These are phyloP conservation scores for Cryomyces minteri DNA, from an alignment of 495 filamentous ascomycete species.

Conservation along the genomic window DNA sequence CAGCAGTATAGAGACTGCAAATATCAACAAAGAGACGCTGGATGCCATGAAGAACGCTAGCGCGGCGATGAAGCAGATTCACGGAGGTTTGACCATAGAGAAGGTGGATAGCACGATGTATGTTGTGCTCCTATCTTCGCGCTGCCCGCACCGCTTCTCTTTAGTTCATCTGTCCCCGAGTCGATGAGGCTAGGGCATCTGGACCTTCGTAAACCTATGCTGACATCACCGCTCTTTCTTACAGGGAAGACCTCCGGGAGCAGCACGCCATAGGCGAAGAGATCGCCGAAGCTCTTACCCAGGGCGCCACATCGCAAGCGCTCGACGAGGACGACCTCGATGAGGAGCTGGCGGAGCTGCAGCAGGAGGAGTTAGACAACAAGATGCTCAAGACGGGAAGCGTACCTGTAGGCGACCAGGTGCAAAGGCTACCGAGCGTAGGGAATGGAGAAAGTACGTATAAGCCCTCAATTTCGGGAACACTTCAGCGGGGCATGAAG, in stretches of 20 bases:
- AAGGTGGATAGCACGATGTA: constrained; percentile 94
- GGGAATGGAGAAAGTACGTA: constrained; percentile 59
- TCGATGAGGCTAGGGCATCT: not conserved
- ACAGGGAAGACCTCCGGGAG: constrained; percentile 81
- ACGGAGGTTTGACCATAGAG: constrained; percentile 74
- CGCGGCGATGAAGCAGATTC: constrained; percentile 79
- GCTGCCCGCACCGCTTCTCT: not conserved
- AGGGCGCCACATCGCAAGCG: constrained; percentile 44
- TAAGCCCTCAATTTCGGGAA: not conserved
- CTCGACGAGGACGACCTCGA: constrained; percentile 64
- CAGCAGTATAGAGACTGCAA: constrained; percentile 90
- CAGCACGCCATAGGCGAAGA: constrained; percentile 86
- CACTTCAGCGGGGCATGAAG: too few species aligned
- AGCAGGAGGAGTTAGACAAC: constrained; percentile 70
- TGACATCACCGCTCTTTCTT: too few species aligned
- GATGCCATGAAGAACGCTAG: constrained; percentile 82
- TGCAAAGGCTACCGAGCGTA: constrained; percentile 53
- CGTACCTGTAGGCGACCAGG: constrained; percentile 48
- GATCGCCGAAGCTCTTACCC: constrained; percentile 69
- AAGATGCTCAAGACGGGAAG: constrained; percentile 83
- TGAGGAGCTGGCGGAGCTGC: constrained; percentile 61
- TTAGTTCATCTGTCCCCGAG: not conserved
- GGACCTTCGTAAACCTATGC: not conserved
- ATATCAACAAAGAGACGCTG: constrained; percentile 95
- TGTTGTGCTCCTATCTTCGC: constrained; percentile 17